Conservation (phyloP, 1,284 basidiomycete genomes). For the Inonotus obliquus region DNA sequence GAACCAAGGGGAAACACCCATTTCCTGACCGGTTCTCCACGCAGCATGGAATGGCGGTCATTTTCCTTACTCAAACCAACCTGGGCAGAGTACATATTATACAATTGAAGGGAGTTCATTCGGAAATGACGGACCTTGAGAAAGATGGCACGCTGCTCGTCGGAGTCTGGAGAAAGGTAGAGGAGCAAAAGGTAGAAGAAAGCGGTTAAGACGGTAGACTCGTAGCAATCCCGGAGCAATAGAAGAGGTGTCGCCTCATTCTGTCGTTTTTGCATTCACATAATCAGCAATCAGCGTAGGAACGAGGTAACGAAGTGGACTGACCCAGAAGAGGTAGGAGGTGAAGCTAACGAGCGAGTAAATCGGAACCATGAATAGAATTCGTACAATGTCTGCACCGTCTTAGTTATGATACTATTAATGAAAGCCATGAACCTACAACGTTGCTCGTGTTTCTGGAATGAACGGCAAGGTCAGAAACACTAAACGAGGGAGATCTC, state of each 20-base stretch:
- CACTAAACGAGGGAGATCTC: not conserved
- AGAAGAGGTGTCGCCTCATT: slow-evolving; percentile 61
- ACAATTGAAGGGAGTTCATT: too few species aligned
- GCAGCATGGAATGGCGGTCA: slow-evolving; percentile 39
- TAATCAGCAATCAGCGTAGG: slow-evolving; percentile 20
- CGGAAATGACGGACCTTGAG: slow-evolving; percentile 30
- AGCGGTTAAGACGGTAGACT: slow-evolving; percentile 65
- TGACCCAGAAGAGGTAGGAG: slow-evolving; percentile 70
- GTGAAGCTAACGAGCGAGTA: slow-evolving; percentile 66
- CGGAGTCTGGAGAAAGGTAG: slow-evolving; percentile 62
- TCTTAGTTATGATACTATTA: slow-evolving; percentile 25
- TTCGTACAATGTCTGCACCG: slow-evolving; percentile 56
- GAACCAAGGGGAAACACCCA: slow-evolving; percentile 73
- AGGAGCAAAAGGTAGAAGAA: slow-evolving; percentile 77
- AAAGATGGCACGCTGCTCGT: slow-evolving; percentile 62
- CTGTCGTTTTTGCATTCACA: slow-evolving; percentile 29
- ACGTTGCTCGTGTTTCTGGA: slow-evolving; percentile 62
- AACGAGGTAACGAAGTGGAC: slow-evolving; percentile 29
- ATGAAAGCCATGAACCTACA: slow-evolving; percentile 35
- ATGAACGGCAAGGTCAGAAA: slow-evolving; percentile 13
- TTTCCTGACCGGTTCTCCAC: slow-evolving; percentile 43
- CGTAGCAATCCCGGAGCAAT: slow-evolving; percentile 63
- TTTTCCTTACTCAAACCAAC: slow-evolving; percentile 49
- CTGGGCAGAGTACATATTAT: not conserved
- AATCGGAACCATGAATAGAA: slow-evolving; percentile 77